phyloP scores from a whole-genome alignment of 2,329 filamentous ascomycete species.

The Phialemoniopsis sp. region DNA sequence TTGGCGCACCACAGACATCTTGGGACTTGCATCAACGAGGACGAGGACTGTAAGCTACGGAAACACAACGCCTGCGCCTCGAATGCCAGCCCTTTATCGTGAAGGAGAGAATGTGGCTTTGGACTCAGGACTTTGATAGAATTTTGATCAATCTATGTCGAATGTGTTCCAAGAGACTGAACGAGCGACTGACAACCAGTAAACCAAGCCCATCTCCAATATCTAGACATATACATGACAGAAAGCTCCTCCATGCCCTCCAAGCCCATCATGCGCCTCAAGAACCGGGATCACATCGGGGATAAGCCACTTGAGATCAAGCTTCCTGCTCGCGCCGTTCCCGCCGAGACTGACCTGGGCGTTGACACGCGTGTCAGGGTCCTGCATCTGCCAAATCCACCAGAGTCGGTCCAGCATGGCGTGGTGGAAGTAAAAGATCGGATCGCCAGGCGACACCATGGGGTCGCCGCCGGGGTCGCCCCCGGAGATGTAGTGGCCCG shows the following conservation, averaged over 20 bases:
- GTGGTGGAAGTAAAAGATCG: conserved; percentile 25
- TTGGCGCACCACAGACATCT: no score
- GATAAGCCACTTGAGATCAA: conserved; percentile 22
- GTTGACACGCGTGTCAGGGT: conserved; percentile 15
- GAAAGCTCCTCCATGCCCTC: conserved; percentile 17
- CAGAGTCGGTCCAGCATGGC: conserved; percentile 21
- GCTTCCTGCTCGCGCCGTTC: conserved; percentile 5
- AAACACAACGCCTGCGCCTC: no score
- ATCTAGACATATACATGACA: conserved; percentile 12
- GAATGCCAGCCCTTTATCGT: no score
- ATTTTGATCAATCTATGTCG: no score
- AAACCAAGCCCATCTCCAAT: neutral
- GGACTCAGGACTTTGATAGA: no score
- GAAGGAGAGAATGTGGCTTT: no score
- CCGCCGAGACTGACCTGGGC: conserved; percentile 4
- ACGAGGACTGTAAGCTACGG: no score
- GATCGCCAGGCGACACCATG: conserved; percentile 22
- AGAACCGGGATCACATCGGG: conserved; percentile 16
- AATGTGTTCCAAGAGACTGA: no score
- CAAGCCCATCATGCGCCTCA: conserved; percentile 21
- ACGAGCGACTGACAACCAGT: no score
- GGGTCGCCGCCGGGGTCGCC: conserved; percentile 30
- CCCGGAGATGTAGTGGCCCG: conserved; percentile 26
- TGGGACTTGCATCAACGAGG: no score
- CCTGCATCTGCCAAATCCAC: conserved; percentile 28